Evolutionary conservation across 208 protist species (phyloP).

Genomic region (Lotmaria passim): DNA sequence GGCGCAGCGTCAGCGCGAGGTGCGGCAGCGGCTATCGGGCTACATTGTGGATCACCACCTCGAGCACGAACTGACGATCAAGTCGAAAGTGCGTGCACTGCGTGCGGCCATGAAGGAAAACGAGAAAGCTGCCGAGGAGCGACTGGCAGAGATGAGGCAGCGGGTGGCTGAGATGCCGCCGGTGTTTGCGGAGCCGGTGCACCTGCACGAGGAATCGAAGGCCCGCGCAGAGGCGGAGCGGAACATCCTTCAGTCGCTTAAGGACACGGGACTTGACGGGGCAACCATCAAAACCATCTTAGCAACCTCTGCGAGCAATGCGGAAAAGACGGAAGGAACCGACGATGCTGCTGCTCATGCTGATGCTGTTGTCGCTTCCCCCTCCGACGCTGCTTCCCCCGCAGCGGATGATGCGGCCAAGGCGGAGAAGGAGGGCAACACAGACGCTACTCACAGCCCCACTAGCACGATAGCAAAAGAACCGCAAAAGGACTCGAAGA

Average conservation of each 20-base stretch:
- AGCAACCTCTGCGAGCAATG: constrained; percentile 7
- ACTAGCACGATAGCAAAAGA: neutral
- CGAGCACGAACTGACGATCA: constrained; percentile 63
- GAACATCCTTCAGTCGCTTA: constrained; percentile 71
- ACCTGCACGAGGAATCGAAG: constrained; percentile 70
- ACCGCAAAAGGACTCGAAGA: neutral
- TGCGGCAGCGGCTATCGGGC: constrained; percentile 61
- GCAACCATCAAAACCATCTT: constrained; percentile 66
- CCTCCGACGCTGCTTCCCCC: neutral
- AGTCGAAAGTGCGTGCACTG: constrained; percentile 63
- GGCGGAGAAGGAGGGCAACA: neutral
- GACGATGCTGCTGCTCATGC: neutral
- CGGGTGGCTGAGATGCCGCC: constrained; percentile 82
- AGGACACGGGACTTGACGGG: constrained; percentile 63
- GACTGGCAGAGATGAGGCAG: constrained; percentile 68
- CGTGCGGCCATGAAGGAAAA: constrained; percentile 52
- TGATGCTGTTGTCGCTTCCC: neutral
- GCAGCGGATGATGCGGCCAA: neutral
- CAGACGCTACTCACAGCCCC: neutral
- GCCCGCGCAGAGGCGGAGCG: constrained; percentile 66
- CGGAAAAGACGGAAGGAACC: neutral
- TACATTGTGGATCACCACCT: constrained; percentile 57
- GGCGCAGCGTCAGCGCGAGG: constrained; percentile 48
- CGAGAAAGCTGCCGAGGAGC: constrained; percentile 50
- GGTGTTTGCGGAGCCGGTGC: constrained; percentile 79